Evolutionary conservation across 2,329 filamentous ascomycete species (phyloP).

Genomic region (Aspergillus clavatus): DNA sequence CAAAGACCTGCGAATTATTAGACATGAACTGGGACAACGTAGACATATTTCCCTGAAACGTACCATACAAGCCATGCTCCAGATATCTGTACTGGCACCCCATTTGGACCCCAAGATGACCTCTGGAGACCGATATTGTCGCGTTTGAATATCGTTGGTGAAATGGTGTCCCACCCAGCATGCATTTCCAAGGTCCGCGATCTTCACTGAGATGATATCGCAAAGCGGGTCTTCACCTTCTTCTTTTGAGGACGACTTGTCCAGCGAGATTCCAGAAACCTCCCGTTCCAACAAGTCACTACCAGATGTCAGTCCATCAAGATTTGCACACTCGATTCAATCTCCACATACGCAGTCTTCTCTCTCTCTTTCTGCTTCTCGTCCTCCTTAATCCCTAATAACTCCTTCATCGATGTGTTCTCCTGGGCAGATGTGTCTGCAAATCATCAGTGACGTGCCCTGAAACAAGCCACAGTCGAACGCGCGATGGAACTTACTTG

Average conservation of each 20-base stretch:
- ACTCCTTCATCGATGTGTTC: conserved; percentile 53
- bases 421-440: conserved; percentile 42
- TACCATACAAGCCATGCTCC: conserved; percentile 99
- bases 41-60: conserved; percentile 24
- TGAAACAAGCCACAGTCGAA: conserved; percentile 32
- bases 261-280: conserved; percentile 89
- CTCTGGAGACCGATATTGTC: conserved; percentile 94
- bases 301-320: conserved; percentile 8
- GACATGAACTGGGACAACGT: neutral
- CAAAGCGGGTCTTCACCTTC: conserved; percentile 35
- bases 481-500: conserved; percentile 51
- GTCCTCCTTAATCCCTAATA: conserved; percentile 54
- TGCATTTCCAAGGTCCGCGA: conserved; percentile 94
- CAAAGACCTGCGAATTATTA: conserved; percentile 66
- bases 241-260: conserved; percentile 56
- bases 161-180: conserved; percentile 99
- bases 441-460: conserved; percentile 28
- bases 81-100: conserved; percentile 98
- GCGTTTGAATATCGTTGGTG: conserved; percentile 97
- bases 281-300: conserved; percentile 88
- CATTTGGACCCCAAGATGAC: conserved; percentile 96
- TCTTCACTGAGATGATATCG: conserved; percentile 95
- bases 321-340: neutral
- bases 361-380: conserved; percentile 74
- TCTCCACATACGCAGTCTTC: conserved; percentile 75